Percentiles rank a stretch among this genome's conserved stretches.
Evolutionary conservation across 2,329 filamentous ascomycete species (phyloP).

Genomic region (Ustilaginoidea virens): DNA sequence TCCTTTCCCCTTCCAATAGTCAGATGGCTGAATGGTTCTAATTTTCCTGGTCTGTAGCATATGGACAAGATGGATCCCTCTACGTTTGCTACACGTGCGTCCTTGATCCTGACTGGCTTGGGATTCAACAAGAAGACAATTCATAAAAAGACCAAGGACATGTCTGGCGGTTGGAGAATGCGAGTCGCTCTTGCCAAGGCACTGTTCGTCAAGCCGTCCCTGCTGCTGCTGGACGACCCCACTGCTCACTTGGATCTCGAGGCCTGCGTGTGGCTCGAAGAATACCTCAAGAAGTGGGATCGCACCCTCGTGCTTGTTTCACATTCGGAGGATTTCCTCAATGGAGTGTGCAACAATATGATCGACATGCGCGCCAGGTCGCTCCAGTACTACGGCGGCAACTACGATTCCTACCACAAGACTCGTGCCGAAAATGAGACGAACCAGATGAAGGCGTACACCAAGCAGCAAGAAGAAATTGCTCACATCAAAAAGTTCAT

Average conservation of each 20-base stretch:
- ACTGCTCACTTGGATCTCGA: slow-evolving; percentile 98
- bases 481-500: slow-evolving; percentile 99
- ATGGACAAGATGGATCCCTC: slow-evolving; percentile 99
- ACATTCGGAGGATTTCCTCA: slow-evolving; percentile 97
- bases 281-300: slow-evolving; percentile 99
- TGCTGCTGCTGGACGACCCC: slow-evolving; percentile 92
- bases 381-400: slow-evolving; percentile 97
- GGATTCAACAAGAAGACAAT: slow-evolving; percentile 98
- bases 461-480: slow-evolving; percentile 99
- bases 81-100: slow-evolving; percentile 89
- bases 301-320: slow-evolving; percentile 92
- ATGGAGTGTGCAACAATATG: slow-evolving; percentile 97
- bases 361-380: slow-evolving; percentile 88
- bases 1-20: neutral
- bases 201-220: slow-evolving; percentile 92
- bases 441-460: slow-evolving; percentile 98
- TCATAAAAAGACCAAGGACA: slow-evolving; percentile 99
- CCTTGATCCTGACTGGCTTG: slow-evolving; percentile 92
- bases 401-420: slow-evolving; percentile 98
- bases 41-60: slow-evolving; percentile 42
- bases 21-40: slow-evolving; percentile 8
- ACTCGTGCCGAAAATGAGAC: slow-evolving; percentile 84
- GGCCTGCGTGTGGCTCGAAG: slow-evolving; percentile 98
- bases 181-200: slow-evolving; percentile 95
- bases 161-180: slow-evolving; percentile 99